These are phyloP conservation scores for Ulota crispa DNA, from an alignment of 225 moss, liverwort and hornwort genomes.

Conservation along the genomic window DNA sequence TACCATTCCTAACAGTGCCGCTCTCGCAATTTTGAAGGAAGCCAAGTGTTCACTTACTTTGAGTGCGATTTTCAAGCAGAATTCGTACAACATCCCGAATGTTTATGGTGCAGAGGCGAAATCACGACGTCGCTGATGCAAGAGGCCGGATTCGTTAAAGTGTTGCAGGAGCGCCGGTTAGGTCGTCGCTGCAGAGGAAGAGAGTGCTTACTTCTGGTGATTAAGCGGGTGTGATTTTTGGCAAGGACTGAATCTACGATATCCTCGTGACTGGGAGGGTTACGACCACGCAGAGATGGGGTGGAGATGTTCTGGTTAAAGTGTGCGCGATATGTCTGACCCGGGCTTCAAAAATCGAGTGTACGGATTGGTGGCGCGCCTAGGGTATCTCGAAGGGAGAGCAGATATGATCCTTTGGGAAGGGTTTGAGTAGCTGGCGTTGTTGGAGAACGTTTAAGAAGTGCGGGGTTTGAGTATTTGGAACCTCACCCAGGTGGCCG, in stretches of 20 bases:
- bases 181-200: background rate
- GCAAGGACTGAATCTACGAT: background rate
- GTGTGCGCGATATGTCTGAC: background rate
- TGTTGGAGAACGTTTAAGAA: background rate
- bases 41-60: too few species aligned
- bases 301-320: background rate
- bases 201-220: background rate
- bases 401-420: background rate
- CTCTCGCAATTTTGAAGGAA: too few species aligned
- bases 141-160: background rate
- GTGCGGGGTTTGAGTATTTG: background rate
- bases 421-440: background rate
- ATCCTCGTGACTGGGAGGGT: background rate
- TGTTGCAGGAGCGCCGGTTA: background rate
- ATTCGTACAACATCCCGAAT: background rate
- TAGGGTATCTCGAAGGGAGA: slow-evolving; percentile 10
- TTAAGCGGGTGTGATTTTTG: background rate
- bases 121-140: background rate
- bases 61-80: too few species aligned
- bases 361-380: slow-evolving; percentile 14
- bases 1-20: too few species aligned
- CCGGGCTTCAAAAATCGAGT: background rate
- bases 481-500: background rate
- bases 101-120: too few species aligned
- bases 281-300: background rate